Base-by-base conservation (phyloP, 202 grass and related monocot species). In the Setaria viridis region DNA sequence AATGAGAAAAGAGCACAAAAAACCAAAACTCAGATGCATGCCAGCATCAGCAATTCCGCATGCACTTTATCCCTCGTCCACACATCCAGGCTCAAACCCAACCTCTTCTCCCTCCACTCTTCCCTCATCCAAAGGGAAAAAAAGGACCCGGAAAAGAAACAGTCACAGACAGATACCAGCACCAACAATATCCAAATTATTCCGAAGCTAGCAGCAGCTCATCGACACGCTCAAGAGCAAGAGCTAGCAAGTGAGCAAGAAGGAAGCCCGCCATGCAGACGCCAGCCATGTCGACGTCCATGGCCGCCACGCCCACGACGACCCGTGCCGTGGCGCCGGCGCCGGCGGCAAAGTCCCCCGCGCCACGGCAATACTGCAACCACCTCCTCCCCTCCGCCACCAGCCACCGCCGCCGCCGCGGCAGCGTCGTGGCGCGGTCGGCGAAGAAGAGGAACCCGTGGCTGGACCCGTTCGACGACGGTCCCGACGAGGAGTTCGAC, bases 381-480 rank as follows among this genome's bases (percentile, higher is more conserved):
- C 13, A 39, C 19, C 63, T 16, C 63, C 41, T 17, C 2, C 15
- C 49, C 17, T 37, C 72, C 72, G 2, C 54, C 19, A 19, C 70
- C 13, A 49, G 25, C 46, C 46, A 32, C 70, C 7, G 16, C 72
- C 32, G 20, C 0, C 64, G 12, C 63, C 19, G 49, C 33, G 19
- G 7, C 7, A 21, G 62, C 64, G 20, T 15, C 20, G 63, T 39
- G 77, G 43, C 78, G 12, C n/a, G 48, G 48, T 68, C 78, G 19
- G 78, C 47, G 12, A 80, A 80, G 33, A 80, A 80, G 48, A 91
- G 91, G 89, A 97, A 97, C 74, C 91, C 92, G 10, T 97, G 95
- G 95, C 84, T 95, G 29, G 95, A 98, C 81, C 95, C 95, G 70
- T 98, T 98, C 79, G 91, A 98, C 88, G 89, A 91, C 42, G 93